phyloP scores from a whole-genome alignment of 2,329 filamentous ascomycete species.

The Aspergillus fumigatiaffinis region DNA sequence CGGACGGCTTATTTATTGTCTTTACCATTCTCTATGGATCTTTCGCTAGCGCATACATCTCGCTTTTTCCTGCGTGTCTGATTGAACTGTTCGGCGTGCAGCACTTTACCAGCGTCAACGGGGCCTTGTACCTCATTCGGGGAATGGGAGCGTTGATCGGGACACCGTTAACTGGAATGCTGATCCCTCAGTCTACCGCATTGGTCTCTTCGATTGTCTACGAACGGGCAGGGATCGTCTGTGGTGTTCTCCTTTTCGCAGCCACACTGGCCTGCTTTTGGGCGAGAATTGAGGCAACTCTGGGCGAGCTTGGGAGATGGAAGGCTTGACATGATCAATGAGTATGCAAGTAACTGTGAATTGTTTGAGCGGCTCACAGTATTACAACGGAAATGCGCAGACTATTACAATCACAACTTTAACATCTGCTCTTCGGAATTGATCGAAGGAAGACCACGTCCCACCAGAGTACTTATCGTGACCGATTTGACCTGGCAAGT shows the following conservation, averaged over 20 bases:
- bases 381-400: no score
- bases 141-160: constrained; percentile 37
- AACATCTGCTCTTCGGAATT: no score
- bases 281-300: constrained; percentile 24
- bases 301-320: constrained; percentile 20
- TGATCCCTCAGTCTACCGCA: constrained; percentile 21
- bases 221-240: constrained; percentile 22
- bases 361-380: no score
- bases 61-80: constrained; percentile 36
- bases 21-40: constrained; percentile 35
- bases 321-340: constrained; percentile 9
- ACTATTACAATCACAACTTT: no score
- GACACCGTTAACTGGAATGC: constrained; percentile 31
- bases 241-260: constrained; percentile 23
- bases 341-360: no score
- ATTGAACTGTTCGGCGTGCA: constrained; percentile 38
- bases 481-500: no score
- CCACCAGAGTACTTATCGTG: no score
- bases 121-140: constrained; percentile 37
- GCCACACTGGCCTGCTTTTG: constrained; percentile 25
- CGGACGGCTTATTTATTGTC: constrained; percentile 28
- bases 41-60: constrained; percentile 39
- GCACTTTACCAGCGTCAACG: constrained; percentile 36
- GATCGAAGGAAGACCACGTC: no score
- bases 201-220: constrained; percentile 18